Base-by-base conservation (phyloP, 345 rosid species). In the Eucalyptus leucophloia region DNA sequence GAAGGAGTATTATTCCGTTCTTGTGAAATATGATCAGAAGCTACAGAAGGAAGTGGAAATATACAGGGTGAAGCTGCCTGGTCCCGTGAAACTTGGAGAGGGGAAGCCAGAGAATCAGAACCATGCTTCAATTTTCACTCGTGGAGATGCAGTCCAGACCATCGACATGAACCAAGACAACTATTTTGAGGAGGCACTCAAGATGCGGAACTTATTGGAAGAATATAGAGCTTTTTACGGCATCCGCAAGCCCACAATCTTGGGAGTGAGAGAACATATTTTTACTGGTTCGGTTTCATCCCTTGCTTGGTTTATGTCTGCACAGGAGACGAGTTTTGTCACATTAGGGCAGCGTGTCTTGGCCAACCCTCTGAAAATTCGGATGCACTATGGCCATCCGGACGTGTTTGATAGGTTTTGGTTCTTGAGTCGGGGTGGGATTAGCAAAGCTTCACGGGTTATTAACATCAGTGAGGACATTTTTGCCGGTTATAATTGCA, bases 81-180 rank as follows among this genome's bases (percentile, higher is more conserved):
- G 99, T 88, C 98, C 98, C 1, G 89, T 98, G 95, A 98, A 98
- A 93, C 96, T 98, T 89, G 99, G 99, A 45, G 99, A 98, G 93
- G 93, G 99, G 34, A 98, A 98, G 90, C 99, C 99, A n/a, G 99
- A 98, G 92, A 98, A 98, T 93, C 99, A 98, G 93, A 98, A 98
- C 91, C 99, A 97, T 91, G 99, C 99, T 82, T 62, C 95, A 65
- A 98, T 98, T 90, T 98, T 98, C 92, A 98, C 99, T 50, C 95
- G 99, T 32, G 99, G 99, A 51, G 99, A 97, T 94, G 99, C 99
- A 49, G 93, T 98, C 87, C 99, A 98, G 91, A 98, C 99, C 30
- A 98, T 98, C 87, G 99, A 98, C 90, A 98, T 98, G 99, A 98
- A 98, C 93, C 99, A 98, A 94, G 99, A 98, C 92, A 95, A 94